Evolutionary conservation across 2,329 filamentous ascomycete species (phyloP).

Genomic region (Chrysoporthe cubensis): DNA sequence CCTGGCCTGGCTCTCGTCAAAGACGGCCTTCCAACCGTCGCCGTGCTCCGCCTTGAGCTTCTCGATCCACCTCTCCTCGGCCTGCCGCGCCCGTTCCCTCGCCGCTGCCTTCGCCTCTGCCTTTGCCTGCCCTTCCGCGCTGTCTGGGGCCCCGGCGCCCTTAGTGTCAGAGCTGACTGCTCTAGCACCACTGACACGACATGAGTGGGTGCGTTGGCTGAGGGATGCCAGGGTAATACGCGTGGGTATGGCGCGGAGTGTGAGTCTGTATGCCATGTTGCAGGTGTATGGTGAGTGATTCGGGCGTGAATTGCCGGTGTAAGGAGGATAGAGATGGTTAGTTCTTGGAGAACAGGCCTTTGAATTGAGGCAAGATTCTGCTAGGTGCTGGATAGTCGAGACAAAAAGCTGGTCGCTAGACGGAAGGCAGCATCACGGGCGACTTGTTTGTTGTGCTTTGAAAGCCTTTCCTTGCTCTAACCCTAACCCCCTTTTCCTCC

Average conservation of each 20-base stretch:
- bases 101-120: not conserved
- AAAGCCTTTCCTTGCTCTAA: too few relatives aligned
- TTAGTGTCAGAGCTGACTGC: not conserved
- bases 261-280: conserved; percentile 7
- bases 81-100: not conserved
- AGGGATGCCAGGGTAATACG: not conserved
- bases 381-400: not conserved
- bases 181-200: not conserved
- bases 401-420: not conserved
- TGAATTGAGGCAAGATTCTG: not conserved
- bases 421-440: not conserved
- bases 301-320: not conserved
- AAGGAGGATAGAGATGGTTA: not conserved
- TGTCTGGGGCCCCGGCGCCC: not conserved
- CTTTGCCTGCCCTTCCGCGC: not conserved
- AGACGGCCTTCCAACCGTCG: not conserved
- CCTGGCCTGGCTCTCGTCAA: not conserved
- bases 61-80: conserved; percentile 4
- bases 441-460: too few relatives aligned
- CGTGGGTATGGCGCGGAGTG: not conserved
- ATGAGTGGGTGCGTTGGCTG: not conserved
- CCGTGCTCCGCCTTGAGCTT: conserved; percentile 6
- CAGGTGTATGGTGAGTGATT: not conserved
- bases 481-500: too few relatives aligned
- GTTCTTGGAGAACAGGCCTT: not conserved